A percentile compares a stretch with the other conserved stretches of the same genome.
Evolutionary conservation across 148 eudicot genomes (phyloP).

Genomic region (Linanthus parryae): DNA sequence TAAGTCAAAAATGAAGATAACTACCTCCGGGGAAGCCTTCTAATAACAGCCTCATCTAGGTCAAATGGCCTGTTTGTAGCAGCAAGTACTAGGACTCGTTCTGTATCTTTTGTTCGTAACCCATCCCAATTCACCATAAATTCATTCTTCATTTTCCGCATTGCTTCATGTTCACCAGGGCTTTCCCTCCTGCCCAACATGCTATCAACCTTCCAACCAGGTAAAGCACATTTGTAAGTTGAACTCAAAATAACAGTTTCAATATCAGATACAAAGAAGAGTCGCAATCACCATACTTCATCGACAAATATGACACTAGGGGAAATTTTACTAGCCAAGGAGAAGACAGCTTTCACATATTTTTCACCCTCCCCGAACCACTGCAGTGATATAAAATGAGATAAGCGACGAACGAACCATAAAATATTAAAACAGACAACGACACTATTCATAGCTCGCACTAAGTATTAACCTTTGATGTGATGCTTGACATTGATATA

Average conservation of each 20-base stretch:
- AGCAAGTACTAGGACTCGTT: conserved; percentile 90
- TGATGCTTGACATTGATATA: conserved; percentile 95
- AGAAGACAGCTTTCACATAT: conserved; percentile 96
- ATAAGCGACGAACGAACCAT: conserved; percentile 5
- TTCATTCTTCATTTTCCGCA: conserved; percentile 98
- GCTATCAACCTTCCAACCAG: conserved; percentile 72
- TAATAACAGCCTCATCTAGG: conserved; percentile 95
- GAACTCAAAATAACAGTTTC: not conserved
- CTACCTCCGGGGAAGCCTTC: conserved; percentile 92
- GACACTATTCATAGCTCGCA: not conserved
- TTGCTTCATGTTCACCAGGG: conserved; percentile 95
- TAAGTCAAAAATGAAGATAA: not conserved
- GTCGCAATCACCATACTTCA: conserved; percentile 49
- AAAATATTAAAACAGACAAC: not conserved
- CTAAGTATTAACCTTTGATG: conserved; percentile 62
- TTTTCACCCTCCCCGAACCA: conserved; percentile 99
- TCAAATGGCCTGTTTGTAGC: conserved; percentile 98
- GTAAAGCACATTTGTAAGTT: not conserved
- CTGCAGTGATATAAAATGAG: conserved; percentile 35
- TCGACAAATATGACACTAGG: conserved; percentile 98
- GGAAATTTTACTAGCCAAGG: conserved; percentile 91
- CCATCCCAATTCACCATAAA: conserved; percentile 99
- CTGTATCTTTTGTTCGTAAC: conserved; percentile 85
- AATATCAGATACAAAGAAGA: not conserved
- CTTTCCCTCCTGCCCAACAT: conserved; percentile 94